These are phyloP conservation scores for Inonotus hispidus DNA, from an alignment of 1,284 basidiomycete genomes.

Conservation along the genomic window DNA sequence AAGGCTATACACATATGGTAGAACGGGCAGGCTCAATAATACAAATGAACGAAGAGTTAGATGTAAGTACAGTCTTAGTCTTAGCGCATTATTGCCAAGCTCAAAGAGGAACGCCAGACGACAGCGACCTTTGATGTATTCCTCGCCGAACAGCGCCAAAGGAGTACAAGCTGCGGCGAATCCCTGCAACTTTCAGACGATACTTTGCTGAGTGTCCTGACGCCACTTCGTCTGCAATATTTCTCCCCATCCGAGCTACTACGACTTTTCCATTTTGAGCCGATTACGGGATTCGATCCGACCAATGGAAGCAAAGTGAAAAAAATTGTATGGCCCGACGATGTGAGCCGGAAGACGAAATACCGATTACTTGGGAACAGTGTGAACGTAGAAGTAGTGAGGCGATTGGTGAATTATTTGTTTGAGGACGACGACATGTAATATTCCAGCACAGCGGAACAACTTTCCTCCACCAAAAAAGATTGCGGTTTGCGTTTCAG, in stretches of 20 bases:
- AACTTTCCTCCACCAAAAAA: background rate
- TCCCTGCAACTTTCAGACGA: constrained; percentile 29
- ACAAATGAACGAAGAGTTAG: constrained; percentile 58
- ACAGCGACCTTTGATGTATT: constrained; percentile 54
- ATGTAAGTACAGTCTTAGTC: constrained; percentile 37
- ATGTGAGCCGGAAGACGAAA: constrained; percentile 55
- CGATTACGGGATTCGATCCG: constrained; percentile 17
- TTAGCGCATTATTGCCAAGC: background rate
- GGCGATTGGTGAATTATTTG: constrained; percentile 49
- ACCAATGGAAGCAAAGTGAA: constrained; percentile 1
- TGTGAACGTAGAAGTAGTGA: constrained; percentile 67
- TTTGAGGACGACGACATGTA: constrained; percentile 30
- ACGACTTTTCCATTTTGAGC: constrained; percentile 57
- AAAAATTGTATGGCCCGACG: constrained; percentile 53
- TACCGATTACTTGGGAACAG: constrained; percentile 77
- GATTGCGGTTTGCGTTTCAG: background rate
- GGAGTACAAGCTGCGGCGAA: constrained; percentile 9
- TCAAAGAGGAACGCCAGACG: constrained; percentile 41
- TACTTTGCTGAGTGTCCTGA: constrained; percentile 41
- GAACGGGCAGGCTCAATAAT: constrained; percentile 71
- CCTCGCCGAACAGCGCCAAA: constrained; percentile 26
- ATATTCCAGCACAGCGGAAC: background rate
- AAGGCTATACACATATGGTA: constrained; percentile 71
- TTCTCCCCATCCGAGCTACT: constrained; percentile 68
- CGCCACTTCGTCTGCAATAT: constrained; percentile 57